These are phyloP conservation scores for Tetrapisispora nanseiensis DNA, from an alignment of 805 yeast species.

Conservation along the genomic window DNA sequence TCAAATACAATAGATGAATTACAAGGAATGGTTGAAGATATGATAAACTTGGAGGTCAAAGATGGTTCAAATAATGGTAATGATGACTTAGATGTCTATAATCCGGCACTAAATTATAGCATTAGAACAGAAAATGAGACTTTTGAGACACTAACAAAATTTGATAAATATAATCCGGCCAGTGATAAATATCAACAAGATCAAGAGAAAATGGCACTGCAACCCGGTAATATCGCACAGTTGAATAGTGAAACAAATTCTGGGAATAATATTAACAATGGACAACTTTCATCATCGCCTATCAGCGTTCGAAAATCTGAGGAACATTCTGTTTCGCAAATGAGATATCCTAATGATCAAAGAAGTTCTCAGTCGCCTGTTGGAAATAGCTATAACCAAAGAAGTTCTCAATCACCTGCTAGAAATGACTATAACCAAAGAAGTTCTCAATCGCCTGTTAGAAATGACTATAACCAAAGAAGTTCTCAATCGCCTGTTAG, in stretches of 20 bases:
- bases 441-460: not conserved
- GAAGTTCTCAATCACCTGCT: not conserved
- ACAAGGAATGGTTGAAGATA: slow-evolving; percentile 30
- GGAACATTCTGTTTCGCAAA: no score
- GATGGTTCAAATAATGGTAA: slow-evolving; percentile 1
- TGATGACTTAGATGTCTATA: not conserved
- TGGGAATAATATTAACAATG: not conserved
- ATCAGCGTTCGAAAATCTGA: no score
- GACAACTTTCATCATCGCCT: not conserved
- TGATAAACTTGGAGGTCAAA: slow-evolving; percentile 9
- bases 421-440: not conserved
- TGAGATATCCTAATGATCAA: no score
- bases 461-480: not conserved
- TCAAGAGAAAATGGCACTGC: not conserved
- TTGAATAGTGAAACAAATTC: not conserved
- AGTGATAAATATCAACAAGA: not conserved
- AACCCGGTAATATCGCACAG: no score
- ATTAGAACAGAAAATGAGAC: slow-evolving; percentile 13
- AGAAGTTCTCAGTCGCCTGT: slow-evolving; percentile 4
- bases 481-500: slow-evolving; percentile 3
- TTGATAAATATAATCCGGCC: slow-evolving; percentile 24
- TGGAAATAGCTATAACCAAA: not conserved
- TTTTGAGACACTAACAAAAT: slow-evolving; percentile 22
- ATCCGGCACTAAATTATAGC: not conserved
- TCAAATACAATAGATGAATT: slow-evolving; percentile 26